These are phyloP conservation scores for Syncephalis plumigaleata DNA, from an alignment of 371 early-diverging fungal genomes.

Conservation along the genomic window DNA sequence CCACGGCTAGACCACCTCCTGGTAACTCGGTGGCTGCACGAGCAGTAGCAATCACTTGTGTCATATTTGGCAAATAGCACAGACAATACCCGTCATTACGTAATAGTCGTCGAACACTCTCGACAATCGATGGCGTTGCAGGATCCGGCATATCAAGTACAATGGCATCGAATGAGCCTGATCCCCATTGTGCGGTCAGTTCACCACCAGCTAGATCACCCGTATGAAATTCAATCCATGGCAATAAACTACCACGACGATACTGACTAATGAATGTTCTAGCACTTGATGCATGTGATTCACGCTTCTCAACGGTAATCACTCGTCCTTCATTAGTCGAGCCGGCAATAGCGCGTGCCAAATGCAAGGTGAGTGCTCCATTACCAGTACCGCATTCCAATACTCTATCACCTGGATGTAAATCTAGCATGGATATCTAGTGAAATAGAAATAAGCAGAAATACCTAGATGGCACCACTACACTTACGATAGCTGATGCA, in stretches of 20 bases:
- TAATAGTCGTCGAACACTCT: too few species aligned
- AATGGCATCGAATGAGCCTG: constrained; percentile 31
- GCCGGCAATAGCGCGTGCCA: constrained; percentile 31
- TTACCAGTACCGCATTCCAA: constrained; percentile 67
- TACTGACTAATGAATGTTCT: constrained; percentile 29
- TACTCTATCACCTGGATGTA: constrained; percentile 36
- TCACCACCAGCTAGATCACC: constrained; percentile 20
- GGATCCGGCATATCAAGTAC: constrained; percentile 58
- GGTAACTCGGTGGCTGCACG: too few species aligned
- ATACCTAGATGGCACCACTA: neutral
- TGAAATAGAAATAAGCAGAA: constrained; percentile 1
- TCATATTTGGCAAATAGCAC: constrained; percentile 60
- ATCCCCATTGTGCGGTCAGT: constrained; percentile 1
- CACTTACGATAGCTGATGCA: constrained; percentile 37
- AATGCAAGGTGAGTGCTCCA: constrained; percentile 42
- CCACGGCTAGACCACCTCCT: constrained; percentile 18
- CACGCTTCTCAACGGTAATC: constrained; percentile 40
- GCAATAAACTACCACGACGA: constrained; percentile 28
- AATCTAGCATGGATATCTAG: constrained; percentile 35
- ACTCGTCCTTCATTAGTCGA: constrained; percentile 20
- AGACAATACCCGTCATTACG: constrained; percentile 43
- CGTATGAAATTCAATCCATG: constrained; percentile 23
- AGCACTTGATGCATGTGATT: constrained; percentile 28
- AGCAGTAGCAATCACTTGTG: constrained; percentile 38
- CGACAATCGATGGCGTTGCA: constrained; percentile 5